Conservation (phyloP, 2,329 filamentous ascomycete genomes). For the Colletotrichum euphorbiae region DNA sequence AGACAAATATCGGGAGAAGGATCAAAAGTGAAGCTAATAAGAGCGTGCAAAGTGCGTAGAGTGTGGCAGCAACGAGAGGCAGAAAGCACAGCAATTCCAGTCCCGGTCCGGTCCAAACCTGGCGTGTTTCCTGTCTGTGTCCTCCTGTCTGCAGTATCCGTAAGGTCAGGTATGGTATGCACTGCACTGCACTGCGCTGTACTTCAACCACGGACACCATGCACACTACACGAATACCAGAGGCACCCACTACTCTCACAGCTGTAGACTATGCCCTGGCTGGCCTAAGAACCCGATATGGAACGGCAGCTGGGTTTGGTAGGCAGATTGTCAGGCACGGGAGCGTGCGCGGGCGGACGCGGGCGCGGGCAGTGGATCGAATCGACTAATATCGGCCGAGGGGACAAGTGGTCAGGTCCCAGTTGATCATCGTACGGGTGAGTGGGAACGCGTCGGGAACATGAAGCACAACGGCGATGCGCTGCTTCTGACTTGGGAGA, state of each 20-base stretch:
- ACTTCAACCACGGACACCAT: constrained; percentile 16
- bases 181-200: constrained; percentile 8
- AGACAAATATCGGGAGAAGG: background rate
- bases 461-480: constrained; percentile 24
- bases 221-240: constrained; percentile 30
- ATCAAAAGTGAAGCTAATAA: background rate
- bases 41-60: background rate
- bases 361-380: constrained; percentile 30
- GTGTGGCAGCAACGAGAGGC: no score
- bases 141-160: constrained; percentile 1
- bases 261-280: constrained; percentile 17
- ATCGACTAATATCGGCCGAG: constrained; percentile 26
- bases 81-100: constrained; percentile 13
- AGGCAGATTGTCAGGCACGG: constrained; percentile 31
- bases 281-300: constrained; percentile 4
- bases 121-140: constrained; percentile 9
- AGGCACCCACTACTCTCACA: constrained; percentile 1
- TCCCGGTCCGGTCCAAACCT: constrained; percentile 4
- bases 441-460: constrained; percentile 24
- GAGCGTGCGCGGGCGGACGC: constrained; percentile 19
- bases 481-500: background rate
- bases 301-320: constrained; percentile 13
- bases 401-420: constrained; percentile 32
- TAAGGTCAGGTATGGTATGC: background rate
- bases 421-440: constrained; percentile 30